Evolutionary conservation across 164 flowering plant genomes (phyloP), one percentile per base, ranked within the genome.

Genomic region (Berberis vulgaris): DNA sequence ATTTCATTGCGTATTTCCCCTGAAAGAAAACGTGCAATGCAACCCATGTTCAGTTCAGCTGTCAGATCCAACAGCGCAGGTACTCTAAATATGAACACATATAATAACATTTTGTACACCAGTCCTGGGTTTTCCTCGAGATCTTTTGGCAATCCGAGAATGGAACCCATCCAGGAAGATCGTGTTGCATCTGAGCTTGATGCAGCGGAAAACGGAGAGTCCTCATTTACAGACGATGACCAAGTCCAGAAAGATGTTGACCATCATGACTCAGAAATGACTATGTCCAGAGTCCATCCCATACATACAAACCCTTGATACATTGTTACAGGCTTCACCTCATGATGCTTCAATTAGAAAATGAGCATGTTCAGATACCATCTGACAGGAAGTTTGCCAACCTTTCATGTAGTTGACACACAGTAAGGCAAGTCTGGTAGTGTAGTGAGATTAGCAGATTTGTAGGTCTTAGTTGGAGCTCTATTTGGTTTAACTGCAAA

Each of bases 1-100:
- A 72, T 89, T 55, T 91, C 99, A 38, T 65, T 89, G 66, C 82
- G 86, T 13, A 85, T 82, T 39, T 76, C 67, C 45, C 77, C 89
- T 0, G 96, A 86, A 44, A 86, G 79, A 66, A 90, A 89, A 54
- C 74, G 83, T 44, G 38, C 64, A 42, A 82, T 87, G 88, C 96
- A 80, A n/a, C 95, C 92, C 6, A 69, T 91, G 81, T 84, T 79
- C 64, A 83, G 91, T 68, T 80, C 93, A 44, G 88, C 93, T 6
- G 10, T 79, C 47, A 74, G 89, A 45, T 68, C 86, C 52, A 67
- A 73, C 45, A 57, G 71, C 40, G 49, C 59, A 59, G 81, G 80
- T 57, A 56, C 84, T 55, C 63, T 72, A 2, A 65, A 63, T 45
- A 49, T 74, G 2, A 84, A 78, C 64, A 73, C 83, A 40, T 71